Percentiles rank a stretch among this genome's conserved stretches.
These are phyloP conservation scores for Paxillus ammoniavirescens DNA, from an alignment of 768 basidiomycete genomes.

Conservation along the genomic window DNA sequence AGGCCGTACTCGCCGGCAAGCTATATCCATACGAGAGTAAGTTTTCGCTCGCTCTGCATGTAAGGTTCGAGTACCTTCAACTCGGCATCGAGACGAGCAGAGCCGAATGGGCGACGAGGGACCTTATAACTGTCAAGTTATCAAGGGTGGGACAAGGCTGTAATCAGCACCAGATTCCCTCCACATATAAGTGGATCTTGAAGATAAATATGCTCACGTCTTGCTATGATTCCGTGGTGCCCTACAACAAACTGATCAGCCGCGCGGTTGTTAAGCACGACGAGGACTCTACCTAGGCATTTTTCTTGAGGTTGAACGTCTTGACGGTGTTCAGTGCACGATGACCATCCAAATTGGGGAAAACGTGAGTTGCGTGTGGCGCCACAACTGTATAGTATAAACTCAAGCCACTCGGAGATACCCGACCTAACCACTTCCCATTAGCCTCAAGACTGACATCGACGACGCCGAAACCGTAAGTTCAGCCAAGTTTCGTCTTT, in stretches of 20 bases:
- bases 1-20: constrained; percentile 99
- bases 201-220: constrained; percentile 72
- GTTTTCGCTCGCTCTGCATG: not conserved
- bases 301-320: constrained; percentile 55
- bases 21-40: constrained; percentile 39
- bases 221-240: constrained; percentile 91
- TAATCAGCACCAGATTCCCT: constrained; percentile 64
- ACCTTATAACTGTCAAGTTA: constrained; percentile 88
- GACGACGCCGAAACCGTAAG: constrained; percentile 49
- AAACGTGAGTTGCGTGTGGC: constrained; percentile 34
- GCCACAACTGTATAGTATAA: constrained; percentile 66
- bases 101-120: constrained; percentile 95
- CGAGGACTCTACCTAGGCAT: constrained; percentile 76
- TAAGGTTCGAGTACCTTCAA: constrained; percentile 70
- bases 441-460: constrained; percentile 46
- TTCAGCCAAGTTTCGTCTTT: constrained; percentile 19
- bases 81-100: constrained; percentile 98
- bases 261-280: constrained; percentile 13
- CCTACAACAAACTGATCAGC: constrained; percentile 47
- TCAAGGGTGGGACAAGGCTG: constrained; percentile 64
- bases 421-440: constrained; percentile 38
- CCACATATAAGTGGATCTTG: constrained; percentile 69
- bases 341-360: constrained; percentile 30
- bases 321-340: constrained; percentile 26
- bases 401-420: constrained; percentile 62